A percentile compares a stretch with the other conserved stretches of the same genome.
These are phyloP conservation scores for Acanthamoeba castellanii DNA, from an alignment of 208 protist genomes.

Conservation along the genomic window DNA sequence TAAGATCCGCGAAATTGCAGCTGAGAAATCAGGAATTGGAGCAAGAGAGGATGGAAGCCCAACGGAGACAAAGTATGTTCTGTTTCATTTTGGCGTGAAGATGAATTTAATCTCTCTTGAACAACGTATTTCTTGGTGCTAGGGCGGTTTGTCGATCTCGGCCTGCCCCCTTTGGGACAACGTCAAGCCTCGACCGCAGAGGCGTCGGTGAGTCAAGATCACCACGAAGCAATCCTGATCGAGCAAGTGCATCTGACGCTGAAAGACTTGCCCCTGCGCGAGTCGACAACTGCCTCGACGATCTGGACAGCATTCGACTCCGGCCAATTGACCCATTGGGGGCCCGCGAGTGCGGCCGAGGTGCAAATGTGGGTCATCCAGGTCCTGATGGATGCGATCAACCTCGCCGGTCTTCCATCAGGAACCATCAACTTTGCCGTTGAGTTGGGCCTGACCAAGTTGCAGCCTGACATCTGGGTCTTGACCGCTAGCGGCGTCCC, in stretches of 20 bases:
- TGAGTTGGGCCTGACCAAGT: neutral
- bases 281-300: neutral
- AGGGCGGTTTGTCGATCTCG: neutral
- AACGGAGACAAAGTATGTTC: too few relatives aligned
- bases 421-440: neutral
- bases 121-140: neutral
- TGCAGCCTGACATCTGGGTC: neutral
- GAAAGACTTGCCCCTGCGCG: neutral
- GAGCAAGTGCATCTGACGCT: neutral
- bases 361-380: neutral
- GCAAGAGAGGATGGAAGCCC: too few relatives aligned
- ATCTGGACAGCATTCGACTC: neutral
- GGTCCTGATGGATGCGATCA: neutral
- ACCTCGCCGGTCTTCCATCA: neutral
- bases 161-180: slow-evolving; percentile 41
- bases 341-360: neutral
- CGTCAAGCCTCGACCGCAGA: neutral
- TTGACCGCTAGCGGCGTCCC: neutral
- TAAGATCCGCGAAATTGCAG: too few relatives aligned
- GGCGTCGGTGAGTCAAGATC: neutral
- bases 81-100: neutral
- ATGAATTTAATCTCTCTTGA: neutral
- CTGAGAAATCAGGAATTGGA: neutral
- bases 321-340: neutral
- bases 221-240: neutral